Conservation (phyloP, 345 rosid species). For the Viola odorata region DNA sequence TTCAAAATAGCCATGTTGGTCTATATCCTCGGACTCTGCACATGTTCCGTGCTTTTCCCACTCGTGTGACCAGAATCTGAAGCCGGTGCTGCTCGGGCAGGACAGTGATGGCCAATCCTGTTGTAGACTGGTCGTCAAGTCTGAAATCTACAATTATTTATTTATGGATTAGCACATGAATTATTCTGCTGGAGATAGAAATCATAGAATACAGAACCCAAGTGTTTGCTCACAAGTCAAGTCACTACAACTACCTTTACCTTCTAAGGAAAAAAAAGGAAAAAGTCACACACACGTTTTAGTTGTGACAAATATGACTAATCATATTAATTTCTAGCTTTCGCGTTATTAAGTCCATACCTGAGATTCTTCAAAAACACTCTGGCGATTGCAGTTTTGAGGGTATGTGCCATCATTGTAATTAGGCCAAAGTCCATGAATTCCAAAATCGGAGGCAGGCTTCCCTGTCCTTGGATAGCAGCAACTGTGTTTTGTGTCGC, state of each 20-base stretch:
- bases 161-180: too few relatives aligned
- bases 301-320: too few relatives aligned
- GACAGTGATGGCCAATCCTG: slow-evolving; percentile 65
- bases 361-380: slow-evolving; percentile 45
- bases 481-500: slow-evolving; percentile 56
- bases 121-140: slow-evolving; percentile 37
- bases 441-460: slow-evolving; percentile 74
- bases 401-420: slow-evolving; percentile 67
- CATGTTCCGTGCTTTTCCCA: slow-evolving; percentile 89
- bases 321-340: too few relatives aligned
- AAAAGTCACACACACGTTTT: too few relatives aligned
- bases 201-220: too few relatives aligned
- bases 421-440: slow-evolving; percentile 95
- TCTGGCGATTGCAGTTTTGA: slow-evolving; percentile 50
- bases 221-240: too few relatives aligned
- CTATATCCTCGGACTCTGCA: slow-evolving; percentile 55
- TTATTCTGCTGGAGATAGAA: too few relatives aligned
- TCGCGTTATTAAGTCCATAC: too few relatives aligned
- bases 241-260: too few relatives aligned
- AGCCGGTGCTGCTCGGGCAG: slow-evolving; percentile 64
- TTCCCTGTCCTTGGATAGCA: slow-evolving; percentile 84
- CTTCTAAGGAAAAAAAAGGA: too few relatives aligned
- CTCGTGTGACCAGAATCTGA: slow-evolving; percentile 70
- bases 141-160: slow-evolving; percentile 38
- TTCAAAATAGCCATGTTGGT: slow-evolving; percentile 63